Evolutionary conservation across 1,139 yeast genomes (phyloP), one percentile per base, ranked within the genome.

Genomic region (Candida frijolesensis): DNA sequence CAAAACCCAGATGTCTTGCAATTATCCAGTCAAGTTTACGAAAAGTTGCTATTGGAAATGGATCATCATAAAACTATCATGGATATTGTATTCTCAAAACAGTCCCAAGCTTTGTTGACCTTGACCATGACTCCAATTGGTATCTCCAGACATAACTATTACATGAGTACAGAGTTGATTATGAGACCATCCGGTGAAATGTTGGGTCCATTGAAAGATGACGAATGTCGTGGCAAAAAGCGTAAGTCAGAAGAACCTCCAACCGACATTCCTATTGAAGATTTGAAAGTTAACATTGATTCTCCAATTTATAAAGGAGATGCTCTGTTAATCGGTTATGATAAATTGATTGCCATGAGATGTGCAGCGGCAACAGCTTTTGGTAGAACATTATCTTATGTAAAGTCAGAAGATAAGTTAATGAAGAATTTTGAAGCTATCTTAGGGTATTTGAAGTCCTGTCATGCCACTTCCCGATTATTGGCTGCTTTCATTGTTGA

Each of bases 51-150:
- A 25, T 61, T 64, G 4, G 86, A 85, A 58, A 72, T 81, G 37
- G 41, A 54, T 14, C 49, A 53, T 8, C 27, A 39, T 30, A 57
- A 66, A 1, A 61, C 63, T 37, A 70, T 68, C 47, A 59, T 60
- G 8, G 65, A 71, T 2, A 70, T 66, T 9, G 48, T 64, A 32
- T 57, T 71, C 34, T 57, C 72, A 4, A 64, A 84, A 51, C 87
- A 82, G 51, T 71, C 72, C 1, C 75, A 74, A 39, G 85, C 96
- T 0, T 74, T 90, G 47, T 69, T 90, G 47, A 80, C 85, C 11
- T 74, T 95, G 45, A 66, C 91, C 45, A 86, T 89, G 87, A 94
- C 98, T 0, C 99, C 99, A 4, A 87, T 95, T 55, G 99, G 99
- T 54, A 84, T 91, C 50, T 89, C 96, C 2, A 84, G 99, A 57